A percentile compares a stretch with the other conserved stretches of the same genome.
Conservation (phyloP, 2,329 filamentous ascomycete genomes). For the Botrytis cinerea region DNA sequence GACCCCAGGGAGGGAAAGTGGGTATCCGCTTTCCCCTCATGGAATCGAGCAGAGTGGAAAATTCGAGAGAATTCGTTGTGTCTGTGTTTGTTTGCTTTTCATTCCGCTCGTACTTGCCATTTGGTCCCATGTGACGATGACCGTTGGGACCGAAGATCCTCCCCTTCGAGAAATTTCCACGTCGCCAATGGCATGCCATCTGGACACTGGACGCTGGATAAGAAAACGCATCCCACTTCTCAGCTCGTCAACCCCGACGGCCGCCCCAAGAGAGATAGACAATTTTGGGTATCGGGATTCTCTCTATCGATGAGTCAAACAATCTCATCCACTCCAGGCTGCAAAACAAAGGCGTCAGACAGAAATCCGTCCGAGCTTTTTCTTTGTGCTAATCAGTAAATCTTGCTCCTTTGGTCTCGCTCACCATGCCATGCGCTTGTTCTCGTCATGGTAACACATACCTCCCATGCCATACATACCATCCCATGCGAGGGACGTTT, state of each 20-base stretch:
- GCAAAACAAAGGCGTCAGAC: slow-evolving; percentile 1
- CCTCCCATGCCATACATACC: no score
- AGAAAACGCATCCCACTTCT: not conserved
- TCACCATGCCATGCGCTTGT: not conserved
- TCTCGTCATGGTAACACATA: not conserved
- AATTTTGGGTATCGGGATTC: not conserved
- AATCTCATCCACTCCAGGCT: slow-evolving; percentile 12
- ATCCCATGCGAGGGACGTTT: slow-evolving; percentile 1
- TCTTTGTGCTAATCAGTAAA: not conserved
- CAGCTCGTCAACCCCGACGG: not conserved
- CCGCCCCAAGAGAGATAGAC: not conserved
- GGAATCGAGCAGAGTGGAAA: not conserved
- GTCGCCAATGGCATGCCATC: not conserved
- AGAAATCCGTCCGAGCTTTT: slow-evolving; percentile 2
- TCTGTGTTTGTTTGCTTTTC: not conserved
- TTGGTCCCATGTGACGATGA: not conserved
- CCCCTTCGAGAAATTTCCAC: not conserved
- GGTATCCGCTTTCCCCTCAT: slow-evolving; percentile 10
- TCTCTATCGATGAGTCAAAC: slow-evolving; percentile 8
- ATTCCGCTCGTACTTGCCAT: not conserved
- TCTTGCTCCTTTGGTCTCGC: not conserved
- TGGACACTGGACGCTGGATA: not conserved
- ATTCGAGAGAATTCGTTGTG: not conserved
- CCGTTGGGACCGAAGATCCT: not conserved
- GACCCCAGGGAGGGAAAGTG: not conserved